Evolutionary conservation across 257 asterid genomes (phyloP).

Genomic region (Handroanthus guayacan): DNA sequence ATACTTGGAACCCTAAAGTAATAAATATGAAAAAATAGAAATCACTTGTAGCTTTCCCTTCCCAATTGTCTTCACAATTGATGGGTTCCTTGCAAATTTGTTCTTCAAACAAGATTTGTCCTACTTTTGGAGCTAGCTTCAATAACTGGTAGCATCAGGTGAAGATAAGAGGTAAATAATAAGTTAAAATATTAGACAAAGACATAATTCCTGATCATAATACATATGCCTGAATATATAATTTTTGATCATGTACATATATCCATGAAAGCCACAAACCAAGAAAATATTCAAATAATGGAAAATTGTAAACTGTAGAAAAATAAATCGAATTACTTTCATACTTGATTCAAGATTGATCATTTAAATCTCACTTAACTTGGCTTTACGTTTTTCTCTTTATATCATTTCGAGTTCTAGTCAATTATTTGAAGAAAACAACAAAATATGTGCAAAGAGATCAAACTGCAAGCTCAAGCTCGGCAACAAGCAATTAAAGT

Average conservation of each 20-base stretch:
- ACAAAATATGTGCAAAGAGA: too few species aligned
- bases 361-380: too few species aligned
- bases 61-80: not conserved
- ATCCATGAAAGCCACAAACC: not conserved
- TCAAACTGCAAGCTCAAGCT: too few species aligned
- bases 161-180: not conserved
- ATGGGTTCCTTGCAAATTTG: not conserved
- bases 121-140: not conserved
- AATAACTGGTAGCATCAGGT: not conserved
- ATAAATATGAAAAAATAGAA: not conserved
- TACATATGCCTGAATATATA: not conserved
- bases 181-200: not conserved
- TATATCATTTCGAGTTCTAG: too few species aligned
- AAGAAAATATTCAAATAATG: not conserved
- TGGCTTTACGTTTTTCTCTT: too few species aligned
- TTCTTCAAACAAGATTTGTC: not conserved
- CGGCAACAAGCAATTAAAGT: too few species aligned
- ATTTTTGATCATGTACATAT: not conserved
- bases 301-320: too few species aligned
- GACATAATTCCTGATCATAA: not conserved
- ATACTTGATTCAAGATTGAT: too few species aligned
- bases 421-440: too few species aligned
- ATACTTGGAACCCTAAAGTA: slow-evolving; percentile 4
- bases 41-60: not conserved
- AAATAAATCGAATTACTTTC: too few species aligned